phyloP scores from a whole-genome alignment of 2,329 filamentous ascomycete genomes.

The Cordyceps militaris region DNA sequence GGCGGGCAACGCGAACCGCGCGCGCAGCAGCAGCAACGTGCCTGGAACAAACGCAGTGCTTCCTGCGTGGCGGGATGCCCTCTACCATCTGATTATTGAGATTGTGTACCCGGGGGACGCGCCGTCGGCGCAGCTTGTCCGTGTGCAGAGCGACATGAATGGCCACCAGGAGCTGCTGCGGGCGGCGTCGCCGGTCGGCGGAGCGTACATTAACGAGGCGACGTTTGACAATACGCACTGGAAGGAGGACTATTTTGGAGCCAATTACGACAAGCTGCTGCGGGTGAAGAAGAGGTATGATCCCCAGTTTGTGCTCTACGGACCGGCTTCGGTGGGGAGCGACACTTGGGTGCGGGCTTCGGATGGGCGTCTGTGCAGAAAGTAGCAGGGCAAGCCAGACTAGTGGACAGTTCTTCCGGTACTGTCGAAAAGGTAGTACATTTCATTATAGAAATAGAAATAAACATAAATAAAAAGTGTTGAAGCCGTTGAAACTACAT shows the following conservation, averaged over 20 bases:
- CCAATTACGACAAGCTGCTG: conserved; percentile 35
- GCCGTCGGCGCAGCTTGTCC: neutral
- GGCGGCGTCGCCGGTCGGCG: conserved; percentile 33
- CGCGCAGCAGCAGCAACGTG: neutral
- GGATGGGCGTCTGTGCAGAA: conserved; percentile 34
- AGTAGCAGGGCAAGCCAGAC: neutral
- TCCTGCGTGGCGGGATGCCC: neutral
- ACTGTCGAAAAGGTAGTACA: too few species aligned
- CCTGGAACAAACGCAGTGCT: neutral
- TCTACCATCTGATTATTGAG: neutral
- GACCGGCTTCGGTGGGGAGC: conserved; percentile 42
- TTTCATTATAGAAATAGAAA: too few species aligned
- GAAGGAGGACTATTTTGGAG: conserved; percentile 39
- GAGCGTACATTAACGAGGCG: conserved; percentile 46
- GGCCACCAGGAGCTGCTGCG: conserved; percentile 19
- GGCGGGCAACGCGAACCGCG: neutral
- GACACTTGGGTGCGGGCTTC: conserved; percentile 36
- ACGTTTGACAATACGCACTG: conserved; percentile 38
- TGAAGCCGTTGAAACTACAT: too few species aligned
- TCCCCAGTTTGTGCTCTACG: conserved; percentile 38
- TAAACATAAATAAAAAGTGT: too few species aligned
- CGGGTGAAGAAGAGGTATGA: conserved; percentile 46
- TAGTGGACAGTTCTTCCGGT: too few species aligned
- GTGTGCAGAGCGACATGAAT: neutral
- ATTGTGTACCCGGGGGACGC: neutral